A percentile compares a stretch with the other conserved stretches of the same genome.
Conservation (phyloP, 345 rosid species). For the Raphanus sativus region DNA sequence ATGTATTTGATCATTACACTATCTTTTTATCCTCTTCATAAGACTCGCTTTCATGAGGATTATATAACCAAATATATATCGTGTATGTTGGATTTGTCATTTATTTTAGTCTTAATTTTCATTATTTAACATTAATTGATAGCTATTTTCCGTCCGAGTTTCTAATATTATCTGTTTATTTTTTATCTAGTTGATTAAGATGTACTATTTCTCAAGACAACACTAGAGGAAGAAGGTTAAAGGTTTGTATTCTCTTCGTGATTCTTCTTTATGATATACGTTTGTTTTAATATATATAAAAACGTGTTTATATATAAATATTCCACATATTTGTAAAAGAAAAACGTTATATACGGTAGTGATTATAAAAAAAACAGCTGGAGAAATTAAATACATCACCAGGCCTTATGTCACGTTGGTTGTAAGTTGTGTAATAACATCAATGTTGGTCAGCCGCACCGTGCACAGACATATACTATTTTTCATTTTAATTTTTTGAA, state of each 20-base stretch:
- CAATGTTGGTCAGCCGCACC: constrained; percentile 32
- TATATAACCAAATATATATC: not conserved
- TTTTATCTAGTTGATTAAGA: not conserved
- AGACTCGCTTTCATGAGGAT: constrained; percentile 22
- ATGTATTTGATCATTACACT: constrained; percentile 6
- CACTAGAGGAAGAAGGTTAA: not conserved
- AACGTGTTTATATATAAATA: constrained; percentile 7
- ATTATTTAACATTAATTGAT: constrained; percentile 3
- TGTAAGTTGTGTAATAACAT: constrained; percentile 38
- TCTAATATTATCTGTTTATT: not conserved
- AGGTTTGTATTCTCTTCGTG: constrained; percentile 34
- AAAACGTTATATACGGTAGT: constrained; percentile 5
- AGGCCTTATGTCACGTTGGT: constrained; percentile 41
- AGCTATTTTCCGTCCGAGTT: not conserved
- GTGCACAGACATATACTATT: constrained; percentile 21
- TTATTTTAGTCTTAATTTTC: not conserved
- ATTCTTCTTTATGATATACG: constrained; percentile 1
- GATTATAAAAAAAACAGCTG: constrained; percentile 15
- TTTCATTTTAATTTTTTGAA: not conserved
- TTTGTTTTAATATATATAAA: constrained; percentile 1
- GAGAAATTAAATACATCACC: constrained; percentile 21
- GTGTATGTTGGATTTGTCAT: constrained; percentile 14
- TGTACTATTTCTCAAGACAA: constrained; percentile 11
- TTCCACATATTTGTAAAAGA: not conserved
- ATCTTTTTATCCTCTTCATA: not conserved